These are phyloP conservation scores for Amniculicola lignicola DNA, from an alignment of 495 filamentous ascomycete species.

Conservation along the genomic window DNA sequence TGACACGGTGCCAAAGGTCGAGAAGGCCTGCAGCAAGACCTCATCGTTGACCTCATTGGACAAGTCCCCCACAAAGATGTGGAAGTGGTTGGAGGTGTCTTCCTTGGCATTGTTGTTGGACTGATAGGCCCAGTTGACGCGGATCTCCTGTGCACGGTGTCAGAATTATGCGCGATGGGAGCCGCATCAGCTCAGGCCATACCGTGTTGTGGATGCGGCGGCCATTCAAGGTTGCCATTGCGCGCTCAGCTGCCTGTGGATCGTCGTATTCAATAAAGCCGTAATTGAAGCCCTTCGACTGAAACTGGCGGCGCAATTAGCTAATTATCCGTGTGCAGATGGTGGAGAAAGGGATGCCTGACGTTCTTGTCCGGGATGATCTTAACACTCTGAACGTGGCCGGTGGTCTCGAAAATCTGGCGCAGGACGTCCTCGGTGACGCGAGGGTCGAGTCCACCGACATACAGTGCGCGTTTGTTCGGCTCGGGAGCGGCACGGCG, in stretches of 20 bases:
- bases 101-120: conserved; percentile 94
- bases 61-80: conserved; percentile 97
- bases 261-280: conserved; percentile 99
- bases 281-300: conserved; percentile 98
- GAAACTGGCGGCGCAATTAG: conserved; percentile 45
- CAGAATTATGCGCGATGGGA: background rate
- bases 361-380: conserved; percentile 99
- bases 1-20: conserved; percentile 94
- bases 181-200: conserved; percentile 40
- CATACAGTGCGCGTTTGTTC: conserved; percentile 96
- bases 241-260: conserved; percentile 89
- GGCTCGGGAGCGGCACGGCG: conserved; percentile 95
- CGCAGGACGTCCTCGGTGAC: conserved; percentile 95
- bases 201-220: conserved; percentile 93
- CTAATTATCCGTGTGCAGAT: background rate
- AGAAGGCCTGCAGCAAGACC: conserved; percentile 90
- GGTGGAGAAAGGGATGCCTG: conserved; percentile 40
- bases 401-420: conserved; percentile 98
- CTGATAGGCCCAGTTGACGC: conserved; percentile 99
- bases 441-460: conserved; percentile 89
- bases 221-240: conserved; percentile 95
- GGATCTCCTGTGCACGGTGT: conserved; percentile 77
- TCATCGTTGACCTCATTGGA: conserved; percentile 99
- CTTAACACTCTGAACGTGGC: conserved; percentile 97
- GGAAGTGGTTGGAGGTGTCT: conserved; percentile 97